Evolutionary conservation across 768 basidiomycete species (phyloP), one percentile per base, ranked within the genome.

Genomic region (Boletus subcaerulescens): DNA sequence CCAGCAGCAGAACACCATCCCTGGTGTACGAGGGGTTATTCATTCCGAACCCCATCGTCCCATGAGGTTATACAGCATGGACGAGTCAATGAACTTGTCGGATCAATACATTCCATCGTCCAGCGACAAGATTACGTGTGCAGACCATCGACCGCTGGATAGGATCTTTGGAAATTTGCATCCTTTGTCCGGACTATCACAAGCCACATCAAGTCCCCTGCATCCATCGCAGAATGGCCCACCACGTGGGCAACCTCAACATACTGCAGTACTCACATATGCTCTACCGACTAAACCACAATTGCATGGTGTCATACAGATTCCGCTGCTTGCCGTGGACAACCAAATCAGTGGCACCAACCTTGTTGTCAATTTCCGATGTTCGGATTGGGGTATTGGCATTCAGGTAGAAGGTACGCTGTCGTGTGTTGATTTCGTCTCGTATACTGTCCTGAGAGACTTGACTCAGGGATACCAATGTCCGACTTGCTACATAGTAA

Each of bases 21-120:
- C 39, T 24, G 26, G 14, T 45, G 38, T 35, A 39, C 53, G 26
- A 20, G 43, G 42, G 15, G 17, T 10, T 18, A 5, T 22, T 44
- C 48, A 42, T 33, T 39, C 42, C 15, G 45, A 39, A 40, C 18
- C 50, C 17, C 5, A 44, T 22, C 15, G 18, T 17, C 38, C 47
- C 40, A 38, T 22, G n/a, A 51, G 33, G 18, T 8, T 24, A 9
- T 35, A 29, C 50, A 39, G 33, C 40, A n/a, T 42, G 24, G 32
- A 35, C 43, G 40, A 35, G 9, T 50, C 46, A 33, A 32, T 36
- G 14, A 45, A 56, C 46, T 20, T 52, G 13, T 49, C 57, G 20
- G 66, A 67, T 22, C 66, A 60, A 48, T 67, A 68, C 33, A 46
- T 66, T 39, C 66, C 66, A 11, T 67, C 66, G 26, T 67, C 66